Evolutionary conservation across 768 basidiomycete genomes (phyloP).

Genomic region (Galerina sulciceps): DNA sequence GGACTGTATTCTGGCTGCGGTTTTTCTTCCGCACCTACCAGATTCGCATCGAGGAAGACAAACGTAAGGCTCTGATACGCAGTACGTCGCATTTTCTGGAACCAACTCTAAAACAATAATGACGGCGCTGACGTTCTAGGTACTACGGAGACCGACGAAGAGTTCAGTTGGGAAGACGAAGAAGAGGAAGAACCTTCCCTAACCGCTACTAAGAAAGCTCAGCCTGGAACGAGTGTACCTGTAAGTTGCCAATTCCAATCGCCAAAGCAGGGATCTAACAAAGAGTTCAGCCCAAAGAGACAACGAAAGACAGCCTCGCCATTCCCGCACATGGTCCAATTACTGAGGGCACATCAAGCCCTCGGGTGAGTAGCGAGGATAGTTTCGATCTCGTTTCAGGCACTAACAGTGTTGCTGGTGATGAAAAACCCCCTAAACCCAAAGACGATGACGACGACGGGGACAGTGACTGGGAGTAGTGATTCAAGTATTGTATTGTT

Average conservation of each 20-base stretch:
- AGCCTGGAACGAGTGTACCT: conserved; percentile 1
- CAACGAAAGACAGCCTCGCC: conserved; percentile 21
- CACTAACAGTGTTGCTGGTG: conserved; percentile 50
- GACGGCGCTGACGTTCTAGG: background rate
- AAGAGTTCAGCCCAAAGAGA: conserved; percentile 11
- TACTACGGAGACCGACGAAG: conserved; percentile 81
- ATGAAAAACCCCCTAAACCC: conserved; percentile 30
- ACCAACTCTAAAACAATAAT: background rate
- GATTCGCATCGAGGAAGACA: conserved; percentile 77
- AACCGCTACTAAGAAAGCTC: conserved; percentile 14
- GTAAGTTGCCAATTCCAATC: conserved; percentile 5
- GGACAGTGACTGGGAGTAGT: conserved; percentile 72
- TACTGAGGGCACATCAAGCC: conserved; percentile 42
- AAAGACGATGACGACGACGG: conserved; percentile 47
- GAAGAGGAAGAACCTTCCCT: conserved; percentile 63
- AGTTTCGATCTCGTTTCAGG: conserved; percentile 73
- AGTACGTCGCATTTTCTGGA: conserved; percentile 41
- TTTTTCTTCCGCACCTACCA: conserved; percentile 91
- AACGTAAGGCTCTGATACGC: conserved; percentile 76
- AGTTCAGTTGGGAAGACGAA: conserved; percentile 93
- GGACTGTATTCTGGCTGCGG: conserved; percentile 79
- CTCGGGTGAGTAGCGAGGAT: conserved; percentile 64
- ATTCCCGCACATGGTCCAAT: conserved; percentile 32
- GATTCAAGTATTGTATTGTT: too few relatives aligned
- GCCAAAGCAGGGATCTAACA: background rate